A percentile compares a stretch with the other conserved stretches of the same genome.
Evolutionary conservation across 108 stramenopile species (phyloP).

Genomic region (Nitzschia palea): DNA sequence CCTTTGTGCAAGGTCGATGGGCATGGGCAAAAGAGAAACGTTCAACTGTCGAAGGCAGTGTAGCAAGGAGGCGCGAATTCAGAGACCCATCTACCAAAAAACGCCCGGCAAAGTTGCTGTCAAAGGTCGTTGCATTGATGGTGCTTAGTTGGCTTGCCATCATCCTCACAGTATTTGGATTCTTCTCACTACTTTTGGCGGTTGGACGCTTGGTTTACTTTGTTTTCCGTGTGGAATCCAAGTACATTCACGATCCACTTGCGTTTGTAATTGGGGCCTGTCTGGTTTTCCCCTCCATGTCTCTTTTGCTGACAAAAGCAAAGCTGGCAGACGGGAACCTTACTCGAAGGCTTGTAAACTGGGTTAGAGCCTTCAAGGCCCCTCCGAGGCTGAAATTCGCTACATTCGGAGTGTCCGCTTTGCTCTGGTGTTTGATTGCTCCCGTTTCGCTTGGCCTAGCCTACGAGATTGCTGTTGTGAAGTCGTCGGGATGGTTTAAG

Average conservation of each 20-base stretch:
- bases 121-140: slow-evolving; percentile 49
- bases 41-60: slow-evolving; percentile 70
- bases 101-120: slow-evolving; percentile 12
- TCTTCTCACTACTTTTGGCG: slow-evolving; percentile 50
- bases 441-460: slow-evolving; percentile 64
- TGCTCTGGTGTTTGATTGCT: slow-evolving; percentile 56
- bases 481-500: slow-evolving; percentile 35
- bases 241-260: slow-evolving; percentile 74
- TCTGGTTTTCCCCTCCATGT: slow-evolving; percentile 51
- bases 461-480: slow-evolving; percentile 53
- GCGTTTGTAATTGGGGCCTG: slow-evolving; percentile 65
- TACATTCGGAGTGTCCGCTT: slow-evolving; percentile 29
- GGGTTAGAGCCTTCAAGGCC: slow-evolving; percentile 44
- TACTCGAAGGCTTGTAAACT: slow-evolving; percentile 9
- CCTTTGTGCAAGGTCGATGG: slow-evolving; percentile 85
- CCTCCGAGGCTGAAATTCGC: slow-evolving; percentile 51
- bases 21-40: slow-evolving; percentile 75
- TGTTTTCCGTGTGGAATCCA: slow-evolving; percentile 56
- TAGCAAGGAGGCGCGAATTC: slow-evolving; percentile 65
- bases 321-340: slow-evolving; percentile 10
- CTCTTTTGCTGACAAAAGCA: slow-evolving; percentile 4
- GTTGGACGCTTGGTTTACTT: slow-evolving; percentile 51
- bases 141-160: slow-evolving; percentile 72
- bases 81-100: slow-evolving; percentile 28
- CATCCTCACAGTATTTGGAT: slow-evolving; percentile 32